Evolutionary conservation across 148 eudicot species (phyloP), one percentile per base, ranked within the genome.

Genomic region (Camellia lanceoleosa): DNA sequence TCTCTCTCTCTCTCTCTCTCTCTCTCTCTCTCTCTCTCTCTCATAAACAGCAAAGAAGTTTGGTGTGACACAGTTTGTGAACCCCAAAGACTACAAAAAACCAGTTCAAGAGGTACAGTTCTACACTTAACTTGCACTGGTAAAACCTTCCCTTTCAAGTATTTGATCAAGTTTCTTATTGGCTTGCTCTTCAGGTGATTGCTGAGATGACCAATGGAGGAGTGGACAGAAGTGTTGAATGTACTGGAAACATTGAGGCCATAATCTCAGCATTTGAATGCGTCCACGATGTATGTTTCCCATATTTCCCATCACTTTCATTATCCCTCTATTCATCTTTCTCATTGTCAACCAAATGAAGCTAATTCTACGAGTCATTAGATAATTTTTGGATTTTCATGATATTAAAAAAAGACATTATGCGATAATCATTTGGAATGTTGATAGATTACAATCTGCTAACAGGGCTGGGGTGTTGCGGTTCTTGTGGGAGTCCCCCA

Each of bases 401-500:
- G 38, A 30, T 30, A 30, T 30, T 30, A 30, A 30, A 30, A 30
- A 30, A 30, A 30, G 38, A 30, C 38, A 30, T 30, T 30, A 30
- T 30, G 38, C 38, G 38, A 30, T 1, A 30, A 30, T 30, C 38
- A 1, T 30, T 30, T 30, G 1, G 7, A 49, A 5, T 67, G 16
- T 18, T 67, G 15, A 67, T 30, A 43, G 38, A 67, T 7, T 30
- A 13, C 47, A 67, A 41, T 67, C 44, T 30, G 70, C 47, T 13
- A 41, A 30, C 78, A 94, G 98, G 98, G 98, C 9, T 94, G 97
- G 98, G 98, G 98, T 60, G 97, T 91, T 8, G 95, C 95, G 54
- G 98, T 91, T 68, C 92, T 92, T 8, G 90, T 87, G 46, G 95
- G 97, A 13, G 94, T 92, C 19, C 98, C 98, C 0, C 87, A 87